A percentile compares a stretch with the other conserved stretches of the same genome.
Conservation (phyloP, 345 rosid genomes). For the Iberis pinnata region DNA sequence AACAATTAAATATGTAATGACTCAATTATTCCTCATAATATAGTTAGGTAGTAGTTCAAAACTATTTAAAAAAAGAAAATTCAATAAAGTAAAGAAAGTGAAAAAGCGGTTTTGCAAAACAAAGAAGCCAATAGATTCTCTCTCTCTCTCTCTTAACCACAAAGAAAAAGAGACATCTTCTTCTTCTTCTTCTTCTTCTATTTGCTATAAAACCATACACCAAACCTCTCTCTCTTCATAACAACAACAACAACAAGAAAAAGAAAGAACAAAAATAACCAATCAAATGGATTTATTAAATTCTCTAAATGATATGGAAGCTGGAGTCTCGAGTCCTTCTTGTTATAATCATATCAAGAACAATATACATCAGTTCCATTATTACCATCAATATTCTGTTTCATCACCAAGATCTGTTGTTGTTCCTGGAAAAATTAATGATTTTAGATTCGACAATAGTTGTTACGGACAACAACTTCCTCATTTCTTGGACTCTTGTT, state of each 20-base stretch:
- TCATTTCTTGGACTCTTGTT: slow-evolving; percentile 67
- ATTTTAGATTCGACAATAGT: slow-evolving; percentile 42
- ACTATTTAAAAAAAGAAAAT: slow-evolving; percentile 1
- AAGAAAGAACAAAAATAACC: neutral
- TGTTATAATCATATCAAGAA: slow-evolving; percentile 23
- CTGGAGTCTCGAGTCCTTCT: slow-evolving; percentile 35
- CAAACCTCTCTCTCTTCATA: slow-evolving; percentile 19
- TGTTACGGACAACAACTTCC: slow-evolving; percentile 32
- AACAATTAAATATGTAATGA: slow-evolving; percentile 4
- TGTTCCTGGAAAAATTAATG: slow-evolving; percentile 36
- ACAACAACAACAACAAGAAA: neutral
- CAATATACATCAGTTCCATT: slow-evolving; percentile 18
- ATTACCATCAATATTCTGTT: slow-evolving; percentile 19
- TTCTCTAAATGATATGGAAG: slow-evolving; percentile 26
- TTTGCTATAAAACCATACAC: slow-evolving; percentile 23
- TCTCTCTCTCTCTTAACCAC: slow-evolving; percentile 22
- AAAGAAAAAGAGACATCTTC: slow-evolving; percentile 20
- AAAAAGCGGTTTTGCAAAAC: slow-evolving; percentile 22
- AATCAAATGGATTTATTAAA: slow-evolving; percentile 11
- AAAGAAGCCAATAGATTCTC: slow-evolving; percentile 33
- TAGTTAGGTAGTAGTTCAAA: slow-evolving; percentile 17
- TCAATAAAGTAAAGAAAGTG: slow-evolving; percentile 16
- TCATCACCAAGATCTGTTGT: slow-evolving; percentile 47
- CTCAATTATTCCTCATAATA: slow-evolving; percentile 22
- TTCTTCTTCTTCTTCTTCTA: slow-evolving; percentile 18